Percentiles rank a stretch among this genome's conserved stretches.
These are phyloP conservation scores for Kwoniella botswanensis DNA, from an alignment of 768 basidiomycete species.

Conservation along the genomic window DNA sequence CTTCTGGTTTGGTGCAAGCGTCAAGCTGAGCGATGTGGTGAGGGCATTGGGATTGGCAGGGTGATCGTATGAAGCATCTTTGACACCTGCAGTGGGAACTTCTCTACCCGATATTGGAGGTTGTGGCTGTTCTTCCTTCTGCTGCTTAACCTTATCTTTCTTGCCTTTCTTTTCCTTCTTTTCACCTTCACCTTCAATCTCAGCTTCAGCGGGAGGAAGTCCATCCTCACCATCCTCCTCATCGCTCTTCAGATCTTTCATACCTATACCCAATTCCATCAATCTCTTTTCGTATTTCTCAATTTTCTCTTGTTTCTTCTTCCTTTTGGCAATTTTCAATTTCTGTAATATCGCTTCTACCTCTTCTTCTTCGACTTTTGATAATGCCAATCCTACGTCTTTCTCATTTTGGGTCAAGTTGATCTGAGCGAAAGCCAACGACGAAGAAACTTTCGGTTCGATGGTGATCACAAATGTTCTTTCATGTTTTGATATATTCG, in stretches of 20 bases:
- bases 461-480: conserved; percentile 49
- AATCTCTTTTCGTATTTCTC: conserved; percentile 51
- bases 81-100: not conserved
- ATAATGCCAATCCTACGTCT: conserved; percentile 44
- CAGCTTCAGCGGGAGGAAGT: conserved; percentile 1
- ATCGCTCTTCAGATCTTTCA: conserved; percentile 17
- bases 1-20: conserved; percentile 46
- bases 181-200: conserved; percentile 1
- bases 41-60: not conserved
- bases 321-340: conserved; percentile 54
- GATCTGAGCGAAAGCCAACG: conserved; percentile 29
- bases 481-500: conserved; percentile 52
- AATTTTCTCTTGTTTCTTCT: conserved; percentile 54
- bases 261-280: conserved; percentile 49
- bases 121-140: not conserved
- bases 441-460: not conserved
- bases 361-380: conserved; percentile 53
- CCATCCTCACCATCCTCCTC: conserved; percentile 16
- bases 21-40: conserved; percentile 30
- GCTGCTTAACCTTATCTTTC: not conserved
- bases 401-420: conserved; percentile 38
- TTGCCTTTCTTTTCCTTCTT: not conserved
- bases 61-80: not conserved
- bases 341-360: conserved; percentile 54
- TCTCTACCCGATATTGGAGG: too few species aligned